Evolutionary conservation across 2,329 filamentous ascomycete genomes (phyloP), one percentile per base, ranked within the genome.

Genomic region (Aphanoascus verrucosus): DNA sequence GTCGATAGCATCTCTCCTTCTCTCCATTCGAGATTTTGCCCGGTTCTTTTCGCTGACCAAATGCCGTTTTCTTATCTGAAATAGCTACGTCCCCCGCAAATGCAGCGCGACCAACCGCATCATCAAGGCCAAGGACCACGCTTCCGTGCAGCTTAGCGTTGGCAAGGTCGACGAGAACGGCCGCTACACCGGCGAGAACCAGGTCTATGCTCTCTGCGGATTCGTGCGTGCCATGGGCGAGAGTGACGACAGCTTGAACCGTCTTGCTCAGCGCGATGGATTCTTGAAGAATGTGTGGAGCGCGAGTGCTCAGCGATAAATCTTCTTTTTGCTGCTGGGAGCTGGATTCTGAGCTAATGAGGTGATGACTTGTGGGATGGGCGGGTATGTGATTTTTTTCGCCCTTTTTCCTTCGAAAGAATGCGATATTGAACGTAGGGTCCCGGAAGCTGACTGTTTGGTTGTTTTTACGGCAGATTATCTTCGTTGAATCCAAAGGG

Each of bases 81-180:
- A 40, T 72, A 94, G 88, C 75, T 94, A 94, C 84, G 87, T 95
- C 81, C 89, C 89, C 74, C 88, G 91, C 82, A 97, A 96, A 82
- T 97, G 91, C 87, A 88, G 83, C 76, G 90, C 90, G 68, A 95
- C 91, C 76, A 94, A 94, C 88, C 88, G 93, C 79, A 96, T 97
- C 82, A 97, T 98, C 85, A 96, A 96, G 82, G 89, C 93, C 81
- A 96, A 97, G 81, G 93, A 98, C 79, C 93, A 98, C 83, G 91
- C 88, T 68, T 94, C 88, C 60, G 93, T 97, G 67, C 93, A 98
- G 78, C 88, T 98, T 76, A 88, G 85, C 67, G 80, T 98, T 72
- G 91, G 85, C 76, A 97, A 96, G 81, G 93, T 98, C 68, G 91
- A 97, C 76, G 93, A 98, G 85, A 94, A 90, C 79, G 93, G 93